phyloP scores from a whole-genome alignment of 129 eudicot genomes.

The Glebionis coronaria region DNA sequence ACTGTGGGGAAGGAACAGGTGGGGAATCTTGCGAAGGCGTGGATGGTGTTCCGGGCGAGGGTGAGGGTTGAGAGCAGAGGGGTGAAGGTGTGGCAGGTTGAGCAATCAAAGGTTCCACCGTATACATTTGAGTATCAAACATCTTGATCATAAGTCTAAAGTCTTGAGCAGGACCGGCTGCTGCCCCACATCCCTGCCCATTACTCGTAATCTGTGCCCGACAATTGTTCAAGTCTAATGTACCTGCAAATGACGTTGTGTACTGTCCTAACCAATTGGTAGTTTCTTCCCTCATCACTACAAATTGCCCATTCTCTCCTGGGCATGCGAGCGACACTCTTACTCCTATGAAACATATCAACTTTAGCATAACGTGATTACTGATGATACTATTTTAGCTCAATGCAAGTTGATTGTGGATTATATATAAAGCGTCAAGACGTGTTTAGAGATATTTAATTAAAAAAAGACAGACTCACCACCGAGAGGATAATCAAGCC shows the following conservation, averaged over 20 bases:
- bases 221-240: conserved; percentile 49
- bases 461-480: conserved; percentile 35
- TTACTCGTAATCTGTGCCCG: conserved; percentile 43
- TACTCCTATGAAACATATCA: conserved; percentile 40
- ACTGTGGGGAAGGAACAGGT: not conserved
- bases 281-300: conserved; percentile 45
- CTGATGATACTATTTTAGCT: no score
- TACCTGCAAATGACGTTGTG: conserved; percentile 48
- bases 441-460: not conserved
- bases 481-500: conserved; percentile 72
- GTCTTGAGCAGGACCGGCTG: conserved; percentile 59
- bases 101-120: conserved; percentile 62
- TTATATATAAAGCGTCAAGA: no score
- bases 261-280: conserved; percentile 62
- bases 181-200: conserved; percentile 63
- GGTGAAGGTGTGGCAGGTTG: conserved; percentile 68
- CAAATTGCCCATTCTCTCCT: conserved; percentile 50
- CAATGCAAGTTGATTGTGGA: no score
- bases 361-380: no score
- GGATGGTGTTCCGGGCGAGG: conserved; percentile 22
- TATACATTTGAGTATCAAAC: conserved; percentile 60
- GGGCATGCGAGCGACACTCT: conserved; percentile 70
- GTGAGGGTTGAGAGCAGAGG: conserved; percentile 44
- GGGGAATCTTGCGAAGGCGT: conserved; percentile 7
- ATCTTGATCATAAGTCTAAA: conserved; percentile 43